Percentiles rank a stretch among this genome's conserved stretches.
phyloP scores from a whole-genome alignment of 208 protist genomes.

The Spongospora subterranea region DNA sequence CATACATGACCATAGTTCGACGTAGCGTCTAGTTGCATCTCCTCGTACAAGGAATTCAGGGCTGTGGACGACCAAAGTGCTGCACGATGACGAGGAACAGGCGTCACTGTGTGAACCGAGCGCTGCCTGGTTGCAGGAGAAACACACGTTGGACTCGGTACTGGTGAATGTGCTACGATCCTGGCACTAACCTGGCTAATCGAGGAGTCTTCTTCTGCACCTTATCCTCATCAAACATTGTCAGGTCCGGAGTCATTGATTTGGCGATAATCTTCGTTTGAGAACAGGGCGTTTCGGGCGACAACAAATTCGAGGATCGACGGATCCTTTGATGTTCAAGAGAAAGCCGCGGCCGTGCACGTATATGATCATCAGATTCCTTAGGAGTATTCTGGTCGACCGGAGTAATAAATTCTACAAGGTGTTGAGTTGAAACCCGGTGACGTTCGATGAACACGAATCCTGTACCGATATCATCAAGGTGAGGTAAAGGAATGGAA shows the following conservation, averaged over 20 bases:
- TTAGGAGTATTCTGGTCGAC: too few relatives aligned
- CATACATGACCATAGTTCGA: too few relatives aligned
- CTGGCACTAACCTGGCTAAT: neutral
- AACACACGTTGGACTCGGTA: neutral
- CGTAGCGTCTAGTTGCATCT: neutral
- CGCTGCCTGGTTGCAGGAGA: neutral
- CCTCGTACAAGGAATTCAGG: neutral
- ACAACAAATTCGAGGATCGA: too few relatives aligned
- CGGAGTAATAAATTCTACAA: too few relatives aligned
- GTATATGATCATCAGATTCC: too few relatives aligned
- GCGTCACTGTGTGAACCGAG: neutral
- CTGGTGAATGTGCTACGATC: neutral
- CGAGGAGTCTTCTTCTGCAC: neutral
- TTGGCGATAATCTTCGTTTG: neutral
- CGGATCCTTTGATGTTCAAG: too few relatives aligned
- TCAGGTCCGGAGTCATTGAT: neutral
- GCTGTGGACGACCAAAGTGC: neutral
- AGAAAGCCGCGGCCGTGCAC: too few relatives aligned
- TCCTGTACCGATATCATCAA: too few relatives aligned
- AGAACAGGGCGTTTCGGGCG: constrained; percentile 2
- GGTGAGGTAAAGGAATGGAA: too few relatives aligned
- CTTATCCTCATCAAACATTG: neutral
- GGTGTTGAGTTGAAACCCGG: too few relatives aligned
- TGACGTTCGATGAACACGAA: too few relatives aligned
- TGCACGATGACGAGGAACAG: neutral